These are phyloP conservation scores for Porcisia hertigi DNA, from an alignment of 208 protist genomes.

Conservation along the genomic window DNA sequence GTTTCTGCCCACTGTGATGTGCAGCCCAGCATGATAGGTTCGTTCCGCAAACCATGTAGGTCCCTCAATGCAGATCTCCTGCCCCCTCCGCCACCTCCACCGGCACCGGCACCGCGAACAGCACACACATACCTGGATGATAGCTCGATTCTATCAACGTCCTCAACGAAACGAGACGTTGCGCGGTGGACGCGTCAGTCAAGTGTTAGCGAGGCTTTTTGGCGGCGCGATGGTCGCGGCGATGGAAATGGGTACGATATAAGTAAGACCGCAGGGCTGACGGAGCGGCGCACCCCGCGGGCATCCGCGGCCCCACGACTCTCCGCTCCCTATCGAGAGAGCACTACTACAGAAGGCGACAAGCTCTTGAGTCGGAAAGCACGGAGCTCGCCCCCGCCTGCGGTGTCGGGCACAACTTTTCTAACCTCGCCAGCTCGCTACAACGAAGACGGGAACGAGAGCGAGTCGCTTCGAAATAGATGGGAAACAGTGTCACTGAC, in stretches of 20 bases:
- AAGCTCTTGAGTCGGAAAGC: background rate
- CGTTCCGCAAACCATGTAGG: background rate
- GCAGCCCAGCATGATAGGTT: background rate
- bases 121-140: background rate
- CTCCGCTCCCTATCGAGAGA: conserved; percentile 7
- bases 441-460: background rate
- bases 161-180: conserved; percentile 14
- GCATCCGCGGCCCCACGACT: background rate
- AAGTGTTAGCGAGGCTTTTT: background rate
- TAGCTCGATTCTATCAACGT: conserved; percentile 16
- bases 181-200: conserved; percentile 14
- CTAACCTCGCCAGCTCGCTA: conserved; percentile 4
- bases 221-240: background rate
- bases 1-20: background rate
- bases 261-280: background rate
- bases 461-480: background rate
- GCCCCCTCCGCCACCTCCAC: conserved; percentile 10
- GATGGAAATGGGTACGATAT: background rate
- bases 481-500: conserved; percentile 35
- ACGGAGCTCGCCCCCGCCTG: conserved; percentile 6
- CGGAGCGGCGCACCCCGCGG: background rate
- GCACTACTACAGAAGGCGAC: background rate
- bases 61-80: background rate
- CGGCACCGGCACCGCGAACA: background rate
- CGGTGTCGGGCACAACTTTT: background rate